Base-by-base conservation (phyloP, 1,284 basidiomycete genomes). In the Leucoagaricus sp. region DNA sequence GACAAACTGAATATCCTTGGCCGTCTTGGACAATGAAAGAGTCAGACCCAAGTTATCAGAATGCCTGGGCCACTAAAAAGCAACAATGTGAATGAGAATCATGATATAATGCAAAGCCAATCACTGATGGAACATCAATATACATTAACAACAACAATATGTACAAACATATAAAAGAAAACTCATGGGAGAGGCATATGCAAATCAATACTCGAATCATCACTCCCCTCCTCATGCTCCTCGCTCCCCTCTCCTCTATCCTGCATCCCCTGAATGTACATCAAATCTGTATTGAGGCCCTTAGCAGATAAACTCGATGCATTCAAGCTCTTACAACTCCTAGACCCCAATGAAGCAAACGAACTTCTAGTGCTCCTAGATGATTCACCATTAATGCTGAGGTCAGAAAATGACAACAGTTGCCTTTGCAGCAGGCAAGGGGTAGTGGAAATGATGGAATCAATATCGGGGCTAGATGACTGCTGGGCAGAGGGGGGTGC, bases 181-280 rank as follows among this genome's bases (percentile, higher is more conserved):
- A 85, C 88, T 71, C 65, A 90, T 87, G 90, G 87, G 10, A 92
- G 67, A 0, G 89, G 88, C 0, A 90, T 92, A 62, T 89, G 86
- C 42, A 92, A 64, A 71, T 92, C 89, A 47, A 92, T 68, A 67
- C 85, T 86, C 25, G 87, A 90, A 69, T 89, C 87, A 17, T 78
- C 81, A 40, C 77, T 81, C 36, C 74, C 80, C 40, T 61, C 66
- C 28, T 64, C 66, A 45, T 68, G 81, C 49, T 74, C 79, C 4
- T 70, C 79, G 42, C 57, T 47, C 17, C 12, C n/a, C 6, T 13
- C 49, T 10, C 10, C 5, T 10, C 46, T 25, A 29, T 48, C 45
- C 12, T 46, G 49, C 8, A 36, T 48, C 15, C 46, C 53, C 15
- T 23, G 53, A 29, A 55, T 38, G 31, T 38, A 47, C 9, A 31